These are phyloP conservation scores for Fibroporia radiculosa DNA, from an alignment of 768 basidiomycete genomes.

Conservation along the genomic window DNA sequence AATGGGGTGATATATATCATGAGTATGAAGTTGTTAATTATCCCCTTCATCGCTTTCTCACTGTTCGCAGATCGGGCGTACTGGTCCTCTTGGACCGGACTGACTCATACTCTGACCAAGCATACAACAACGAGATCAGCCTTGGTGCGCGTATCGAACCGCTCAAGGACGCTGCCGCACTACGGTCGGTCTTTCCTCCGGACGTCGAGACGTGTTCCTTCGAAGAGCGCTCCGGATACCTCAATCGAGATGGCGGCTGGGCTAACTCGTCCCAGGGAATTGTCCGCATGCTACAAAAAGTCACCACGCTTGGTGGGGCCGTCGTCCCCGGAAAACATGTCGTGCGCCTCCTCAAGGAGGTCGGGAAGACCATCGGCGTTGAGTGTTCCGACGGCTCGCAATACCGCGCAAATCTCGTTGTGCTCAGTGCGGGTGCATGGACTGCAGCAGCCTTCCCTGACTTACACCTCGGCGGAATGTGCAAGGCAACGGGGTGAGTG, in stretches of 20 bases:
- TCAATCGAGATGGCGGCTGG: slow-evolving; percentile 82
- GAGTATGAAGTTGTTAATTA: slow-evolving; percentile 45
- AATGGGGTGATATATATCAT: slow-evolving; percentile 73
- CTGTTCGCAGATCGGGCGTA: slow-evolving; percentile 52
- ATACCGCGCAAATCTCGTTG: slow-evolving; percentile 50
- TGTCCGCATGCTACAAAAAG: slow-evolving; percentile 41
- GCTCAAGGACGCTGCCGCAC: slow-evolving; percentile 29
- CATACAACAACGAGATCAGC: slow-evolving; percentile 56
- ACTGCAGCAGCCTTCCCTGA: slow-evolving; percentile 72
- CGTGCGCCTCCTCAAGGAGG: slow-evolving; percentile 33
- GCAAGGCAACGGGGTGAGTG: slow-evolving; percentile 76
- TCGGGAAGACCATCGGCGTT: slow-evolving; percentile 49
- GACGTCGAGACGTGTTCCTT: slow-evolving; percentile 30
- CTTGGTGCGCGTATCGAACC: slow-evolving; percentile 44
- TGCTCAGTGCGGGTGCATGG: slow-evolving; percentile 80
- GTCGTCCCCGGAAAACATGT: slow-evolving; percentile 55
- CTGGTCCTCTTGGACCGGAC: slow-evolving; percentile 39
- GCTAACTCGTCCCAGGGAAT: slow-evolving; percentile 69
- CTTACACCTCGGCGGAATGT: slow-evolving; percentile 38
- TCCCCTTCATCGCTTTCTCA: background rate
- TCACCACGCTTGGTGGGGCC: slow-evolving; percentile 51
- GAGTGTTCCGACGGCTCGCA: slow-evolving; percentile 48
- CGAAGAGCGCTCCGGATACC: slow-evolving; percentile 42
- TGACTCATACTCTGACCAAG: slow-evolving; percentile 40
- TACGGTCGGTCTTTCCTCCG: slow-evolving; percentile 43